Evolutionary conservation across 176 grass and related monocot genomes (phyloP).

Genomic region (Aegilops speltoides): DNA sequence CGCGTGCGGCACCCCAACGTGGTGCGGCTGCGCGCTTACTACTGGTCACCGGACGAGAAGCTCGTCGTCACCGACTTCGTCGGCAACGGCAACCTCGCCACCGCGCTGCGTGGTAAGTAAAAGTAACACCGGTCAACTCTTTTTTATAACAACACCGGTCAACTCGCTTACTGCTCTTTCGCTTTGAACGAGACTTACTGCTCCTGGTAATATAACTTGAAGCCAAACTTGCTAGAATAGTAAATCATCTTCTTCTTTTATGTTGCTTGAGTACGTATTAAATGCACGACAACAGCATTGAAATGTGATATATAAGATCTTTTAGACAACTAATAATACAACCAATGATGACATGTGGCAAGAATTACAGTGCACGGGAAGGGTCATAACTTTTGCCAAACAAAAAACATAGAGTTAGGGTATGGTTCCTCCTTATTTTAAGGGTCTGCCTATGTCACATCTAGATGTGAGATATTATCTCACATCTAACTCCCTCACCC

Average conservation of each 20-base stretch:
- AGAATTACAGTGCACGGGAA: not conserved
- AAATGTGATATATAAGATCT: not conserved
- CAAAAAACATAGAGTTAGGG: too few relatives aligned
- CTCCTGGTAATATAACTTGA: not conserved
- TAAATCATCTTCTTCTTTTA: not conserved
- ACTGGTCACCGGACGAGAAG: slow-evolving; percentile 94
- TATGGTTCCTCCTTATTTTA: too few relatives aligned
- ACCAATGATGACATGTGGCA: not conserved
- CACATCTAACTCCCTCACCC: too few relatives aligned
- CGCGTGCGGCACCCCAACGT: slow-evolving; percentile 73
- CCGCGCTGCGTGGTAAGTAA: slow-evolving; percentile 60
- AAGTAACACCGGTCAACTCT: too few relatives aligned
- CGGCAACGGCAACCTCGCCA: slow-evolving; percentile 88
- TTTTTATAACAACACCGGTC: too few relatives aligned
- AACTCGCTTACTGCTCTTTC: not conserved
- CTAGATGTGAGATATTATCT: too few relatives aligned
- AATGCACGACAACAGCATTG: not conserved
- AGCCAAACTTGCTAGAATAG: not conserved
- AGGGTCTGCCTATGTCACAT: too few relatives aligned
- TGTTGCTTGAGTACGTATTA: not conserved
- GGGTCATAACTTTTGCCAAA: too few relatives aligned
- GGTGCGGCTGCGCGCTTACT: slow-evolving; percentile 82
- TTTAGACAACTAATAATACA: not conserved
- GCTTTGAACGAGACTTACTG: not conserved
- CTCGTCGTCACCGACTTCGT: slow-evolving; percentile 98